Evolutionary conservation across 441 rosid genomes (phyloP).

Genomic region (Lagerstroemia fauriei): DNA sequence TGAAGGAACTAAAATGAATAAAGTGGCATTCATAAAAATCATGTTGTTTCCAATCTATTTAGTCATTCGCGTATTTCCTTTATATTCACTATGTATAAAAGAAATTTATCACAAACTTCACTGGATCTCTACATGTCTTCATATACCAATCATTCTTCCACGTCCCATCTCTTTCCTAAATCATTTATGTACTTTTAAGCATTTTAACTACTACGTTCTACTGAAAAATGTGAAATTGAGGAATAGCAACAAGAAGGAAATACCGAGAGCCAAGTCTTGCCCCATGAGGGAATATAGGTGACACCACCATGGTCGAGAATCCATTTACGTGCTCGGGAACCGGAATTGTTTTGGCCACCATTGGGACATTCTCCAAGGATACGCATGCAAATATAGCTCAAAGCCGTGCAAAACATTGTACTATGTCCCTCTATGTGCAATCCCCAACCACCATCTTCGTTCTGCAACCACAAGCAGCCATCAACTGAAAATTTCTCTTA

Average conservation of each 20-base stretch:
- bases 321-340: slow-evolving; percentile 31
- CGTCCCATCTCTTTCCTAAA: no score
- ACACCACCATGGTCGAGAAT: slow-evolving; percentile 31
- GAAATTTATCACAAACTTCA: no score
- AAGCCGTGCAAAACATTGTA: slow-evolving; percentile 28
- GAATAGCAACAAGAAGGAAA: background rate
- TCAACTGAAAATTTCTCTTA: background rate
- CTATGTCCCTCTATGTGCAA: slow-evolving; percentile 32
- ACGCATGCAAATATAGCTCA: slow-evolving; percentile 28
- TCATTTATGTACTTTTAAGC: background rate
- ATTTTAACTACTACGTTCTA: no score
- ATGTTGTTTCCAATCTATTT: no score
- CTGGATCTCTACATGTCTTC: no score
- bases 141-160: no score
- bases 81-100: no score
- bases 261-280: slow-evolving; percentile 36
- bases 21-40: background rate
- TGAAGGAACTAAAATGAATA: background rate
- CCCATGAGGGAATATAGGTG: slow-evolving; percentile 35
- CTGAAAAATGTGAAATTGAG: background rate
- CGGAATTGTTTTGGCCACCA: slow-evolving; percentile 28
- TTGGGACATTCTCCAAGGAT: slow-evolving; percentile 29
- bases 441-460: slow-evolving; percentile 36
- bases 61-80: no score
- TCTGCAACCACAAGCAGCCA: slow-evolving; percentile 4